These are phyloP conservation scores for Penicillium samsonianum DNA, from an alignment of 495 filamentous ascomycete genomes.

Conservation along the genomic window DNA sequence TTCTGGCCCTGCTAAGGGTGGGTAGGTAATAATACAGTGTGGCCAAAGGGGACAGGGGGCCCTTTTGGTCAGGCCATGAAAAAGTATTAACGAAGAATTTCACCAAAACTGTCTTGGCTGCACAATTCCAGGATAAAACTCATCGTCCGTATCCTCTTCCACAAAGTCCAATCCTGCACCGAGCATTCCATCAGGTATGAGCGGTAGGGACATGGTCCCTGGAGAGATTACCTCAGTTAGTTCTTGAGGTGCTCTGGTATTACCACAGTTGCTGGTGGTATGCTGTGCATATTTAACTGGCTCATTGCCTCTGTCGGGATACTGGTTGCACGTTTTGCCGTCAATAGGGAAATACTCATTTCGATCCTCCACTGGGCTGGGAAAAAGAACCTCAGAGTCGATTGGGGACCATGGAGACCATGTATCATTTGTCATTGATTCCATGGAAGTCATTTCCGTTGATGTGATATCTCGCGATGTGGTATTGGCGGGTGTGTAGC, in stretches of 20 bases:
- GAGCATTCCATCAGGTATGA: background rate
- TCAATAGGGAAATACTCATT: conserved; percentile 40
- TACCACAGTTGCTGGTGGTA: background rate
- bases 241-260: background rate
- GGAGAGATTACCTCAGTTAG: background rate
- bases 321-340: conserved; percentile 31
- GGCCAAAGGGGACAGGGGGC: background rate
- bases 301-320: conserved; percentile 31
- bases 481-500: conserved; percentile 1
- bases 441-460: conserved; percentile 21
- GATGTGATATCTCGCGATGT: conserved; percentile 16
- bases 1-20: background rate
- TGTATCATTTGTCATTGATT: conserved; percentile 19
- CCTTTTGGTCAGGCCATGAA: background rate
- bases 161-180: background rate
- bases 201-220: background rate
- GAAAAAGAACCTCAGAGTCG: conserved; percentile 31
- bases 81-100: background rate
- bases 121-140: conserved; percentile 7
- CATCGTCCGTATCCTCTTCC: conserved; percentile 8
- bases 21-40: background rate
- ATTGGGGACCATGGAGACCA: conserved; percentile 35
- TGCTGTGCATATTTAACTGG: conserved; percentile 22
- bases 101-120: background rate
- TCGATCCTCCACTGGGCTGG: conserved; percentile 9